These are phyloP conservation scores for Saprolegnia diclina DNA, from an alignment of 352 stramenopile genomes.

Conservation along the genomic window DNA sequence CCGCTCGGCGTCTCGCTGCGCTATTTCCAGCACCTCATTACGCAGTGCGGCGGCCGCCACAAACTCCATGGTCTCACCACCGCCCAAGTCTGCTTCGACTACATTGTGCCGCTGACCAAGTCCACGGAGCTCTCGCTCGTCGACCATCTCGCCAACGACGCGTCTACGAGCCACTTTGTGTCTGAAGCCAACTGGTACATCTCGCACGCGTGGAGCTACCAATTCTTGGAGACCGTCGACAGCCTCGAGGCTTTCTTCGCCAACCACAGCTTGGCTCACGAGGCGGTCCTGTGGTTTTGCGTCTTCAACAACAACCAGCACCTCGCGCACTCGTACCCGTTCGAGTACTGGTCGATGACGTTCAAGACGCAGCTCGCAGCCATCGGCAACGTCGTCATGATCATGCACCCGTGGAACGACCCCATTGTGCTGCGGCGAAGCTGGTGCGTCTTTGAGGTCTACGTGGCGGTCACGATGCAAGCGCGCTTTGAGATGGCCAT, in stretches of 20 bases:
- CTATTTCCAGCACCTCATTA: conserved; percentile 13
- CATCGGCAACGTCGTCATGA: conserved; percentile 20
- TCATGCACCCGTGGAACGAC: conserved; percentile 12
- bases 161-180: background rate
- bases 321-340: background rate
- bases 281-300: conserved; percentile 14
- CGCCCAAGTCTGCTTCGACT: conserved; percentile 18
- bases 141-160: conserved; percentile 1
- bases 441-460: conserved; percentile 19
- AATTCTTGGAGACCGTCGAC: conserved; percentile 12
- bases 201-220: conserved; percentile 17
- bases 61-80: conserved; percentile 4
- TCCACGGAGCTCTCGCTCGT: conserved; percentile 6
- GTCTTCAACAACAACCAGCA: conserved; percentile 22
- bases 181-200: conserved; percentile 8
- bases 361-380: conserved; percentile 1
- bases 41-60: background rate
- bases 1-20: conserved; percentile 6
- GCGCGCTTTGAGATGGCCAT: conserved; percentile 20
- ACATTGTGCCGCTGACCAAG: background rate
- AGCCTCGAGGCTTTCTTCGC: conserved; percentile 4
- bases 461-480: background rate
- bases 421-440: conserved; percentile 1
- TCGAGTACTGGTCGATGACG: conserved; percentile 5
- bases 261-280: background rate